phyloP scores from a whole-genome alignment of 768 basidiomycete species.

The Nevesoporus exiguus region DNA sequence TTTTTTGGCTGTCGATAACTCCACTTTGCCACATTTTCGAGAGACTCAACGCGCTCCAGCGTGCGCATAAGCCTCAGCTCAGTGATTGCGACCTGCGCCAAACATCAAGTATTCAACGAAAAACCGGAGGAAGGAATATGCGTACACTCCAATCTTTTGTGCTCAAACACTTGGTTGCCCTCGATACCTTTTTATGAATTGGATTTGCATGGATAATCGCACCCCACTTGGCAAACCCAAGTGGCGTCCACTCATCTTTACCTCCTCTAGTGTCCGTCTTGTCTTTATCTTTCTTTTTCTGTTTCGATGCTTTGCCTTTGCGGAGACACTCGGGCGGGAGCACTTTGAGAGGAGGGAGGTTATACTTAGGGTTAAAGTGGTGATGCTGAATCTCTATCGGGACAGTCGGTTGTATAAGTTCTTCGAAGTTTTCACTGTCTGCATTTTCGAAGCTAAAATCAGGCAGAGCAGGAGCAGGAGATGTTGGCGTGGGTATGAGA shows the following conservation, averaged over 20 bases:
- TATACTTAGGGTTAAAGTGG: constrained; percentile 46
- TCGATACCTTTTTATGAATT: constrained; percentile 62
- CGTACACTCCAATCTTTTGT: constrained; percentile 82
- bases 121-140: constrained; percentile 14
- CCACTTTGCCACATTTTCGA: constrained; percentile 83
- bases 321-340: constrained; percentile 55
- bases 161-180: constrained; percentile 73
- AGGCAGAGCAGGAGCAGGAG: constrained; percentile 30
- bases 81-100: constrained; percentile 63
- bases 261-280: constrained; percentile 50
- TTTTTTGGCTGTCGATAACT: constrained; percentile 95
- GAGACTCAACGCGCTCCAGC: constrained; percentile 77
- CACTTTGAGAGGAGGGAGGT: constrained; percentile 51
- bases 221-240: constrained; percentile 70
- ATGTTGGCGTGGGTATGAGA: constrained; percentile 37
- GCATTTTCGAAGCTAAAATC: constrained; percentile 34
- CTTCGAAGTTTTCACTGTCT: constrained; percentile 24
- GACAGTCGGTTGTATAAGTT: constrained; percentile 11
- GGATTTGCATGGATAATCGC: constrained; percentile 77
- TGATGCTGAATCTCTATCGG: constrained; percentile 26
- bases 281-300: constrained; percentile 51
- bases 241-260: constrained; percentile 59
- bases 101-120: neutral
- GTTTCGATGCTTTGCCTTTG: constrained; percentile 45
- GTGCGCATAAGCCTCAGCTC: constrained; percentile 78